Conservation (phyloP, 1,284 basidiomycete species). For the Volvariella volvacea region DNA sequence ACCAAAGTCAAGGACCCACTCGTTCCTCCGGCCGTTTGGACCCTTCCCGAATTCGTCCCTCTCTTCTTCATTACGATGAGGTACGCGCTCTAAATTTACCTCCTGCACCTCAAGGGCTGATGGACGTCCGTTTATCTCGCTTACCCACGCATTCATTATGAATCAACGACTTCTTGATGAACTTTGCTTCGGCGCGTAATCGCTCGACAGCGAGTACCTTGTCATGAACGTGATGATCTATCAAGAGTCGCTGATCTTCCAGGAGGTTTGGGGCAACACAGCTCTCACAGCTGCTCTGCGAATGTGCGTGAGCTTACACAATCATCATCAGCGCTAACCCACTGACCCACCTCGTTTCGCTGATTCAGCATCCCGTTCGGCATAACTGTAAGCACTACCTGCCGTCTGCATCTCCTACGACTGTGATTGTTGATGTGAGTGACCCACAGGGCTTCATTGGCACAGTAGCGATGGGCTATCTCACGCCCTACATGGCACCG, state of each 20-base stretch:
- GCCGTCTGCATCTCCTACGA: too few species aligned
- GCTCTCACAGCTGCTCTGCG: conserved; percentile 11
- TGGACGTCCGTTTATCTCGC: too few species aligned
- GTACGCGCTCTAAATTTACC: too few species aligned
- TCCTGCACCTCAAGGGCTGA: too few species aligned
- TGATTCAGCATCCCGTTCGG: conserved; percentile 12
- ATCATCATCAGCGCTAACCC: neutral
- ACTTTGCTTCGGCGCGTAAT: too few species aligned
- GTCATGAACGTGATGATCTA: conserved; percentile 12
- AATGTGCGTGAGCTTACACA: conserved; percentile 5
- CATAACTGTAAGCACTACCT: conserved; percentile 3
- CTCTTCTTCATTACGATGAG: conserved; percentile 11
- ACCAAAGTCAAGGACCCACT: conserved; percentile 12
- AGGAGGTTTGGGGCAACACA: conserved; percentile 10
- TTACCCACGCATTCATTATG: too few species aligned
- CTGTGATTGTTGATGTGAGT: neutral
- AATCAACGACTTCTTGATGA: too few species aligned
- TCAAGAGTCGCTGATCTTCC: conserved; percentile 13
- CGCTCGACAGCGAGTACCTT: conserved; percentile 11
- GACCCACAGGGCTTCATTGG: conserved; percentile 6
- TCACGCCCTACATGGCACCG: conserved; percentile 10
- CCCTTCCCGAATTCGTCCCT: conserved; percentile 11
- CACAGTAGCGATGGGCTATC: conserved; percentile 8
- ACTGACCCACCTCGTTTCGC: neutral
- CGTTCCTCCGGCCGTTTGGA: conserved; percentile 12